phyloP scores from a whole-genome alignment of 2,329 filamentous ascomycete genomes.

The Fusarium mexicanum region DNA sequence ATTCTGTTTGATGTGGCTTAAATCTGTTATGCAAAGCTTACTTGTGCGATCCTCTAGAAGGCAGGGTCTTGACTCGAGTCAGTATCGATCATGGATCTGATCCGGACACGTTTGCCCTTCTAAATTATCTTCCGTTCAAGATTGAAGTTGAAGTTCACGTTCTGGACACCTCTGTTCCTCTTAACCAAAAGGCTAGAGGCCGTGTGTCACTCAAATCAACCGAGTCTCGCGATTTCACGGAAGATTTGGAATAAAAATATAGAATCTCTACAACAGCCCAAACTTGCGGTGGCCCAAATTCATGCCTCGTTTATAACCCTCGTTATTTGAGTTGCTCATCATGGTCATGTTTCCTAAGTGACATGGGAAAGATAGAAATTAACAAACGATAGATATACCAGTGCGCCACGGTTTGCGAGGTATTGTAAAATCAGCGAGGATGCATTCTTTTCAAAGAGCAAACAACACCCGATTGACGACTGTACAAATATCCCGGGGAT shows the following conservation, averaged over 20 bases:
- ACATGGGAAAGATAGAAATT: slow-evolving; percentile 15
- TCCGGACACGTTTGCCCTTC: neutral
- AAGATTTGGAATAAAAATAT: neutral
- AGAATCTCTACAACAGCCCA: slow-evolving; percentile 26
- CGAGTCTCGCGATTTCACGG: too few species aligned
- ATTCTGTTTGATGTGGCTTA: neutral
- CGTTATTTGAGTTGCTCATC: slow-evolving; percentile 34
- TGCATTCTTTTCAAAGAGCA: slow-evolving; percentile 46
- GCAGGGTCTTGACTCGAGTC: neutral
- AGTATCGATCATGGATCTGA: neutral
- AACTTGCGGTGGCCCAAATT: slow-evolving; percentile 23
- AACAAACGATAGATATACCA: slow-evolving; percentile 31
- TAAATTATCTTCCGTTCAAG: neutral
- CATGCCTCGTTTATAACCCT: slow-evolving; percentile 31
- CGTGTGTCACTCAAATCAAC: neutral
- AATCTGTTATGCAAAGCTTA: neutral
- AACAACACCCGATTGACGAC: slow-evolving; percentile 42
- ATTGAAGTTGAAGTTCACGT: neutral
- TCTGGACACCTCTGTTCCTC: neutral
- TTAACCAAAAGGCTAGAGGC: neutral
- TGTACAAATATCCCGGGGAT: slow-evolving; percentile 45
- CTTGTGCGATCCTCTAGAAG: neutral
- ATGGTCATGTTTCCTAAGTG: slow-evolving; percentile 29
- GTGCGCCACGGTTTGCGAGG: slow-evolving; percentile 35
- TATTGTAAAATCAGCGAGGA: slow-evolving; percentile 38